Evolutionary conservation across 2,329 filamentous ascomycete species (phyloP), one percentile per base, ranked within the genome.

Genomic region (Fusarium buharicum): DNA sequence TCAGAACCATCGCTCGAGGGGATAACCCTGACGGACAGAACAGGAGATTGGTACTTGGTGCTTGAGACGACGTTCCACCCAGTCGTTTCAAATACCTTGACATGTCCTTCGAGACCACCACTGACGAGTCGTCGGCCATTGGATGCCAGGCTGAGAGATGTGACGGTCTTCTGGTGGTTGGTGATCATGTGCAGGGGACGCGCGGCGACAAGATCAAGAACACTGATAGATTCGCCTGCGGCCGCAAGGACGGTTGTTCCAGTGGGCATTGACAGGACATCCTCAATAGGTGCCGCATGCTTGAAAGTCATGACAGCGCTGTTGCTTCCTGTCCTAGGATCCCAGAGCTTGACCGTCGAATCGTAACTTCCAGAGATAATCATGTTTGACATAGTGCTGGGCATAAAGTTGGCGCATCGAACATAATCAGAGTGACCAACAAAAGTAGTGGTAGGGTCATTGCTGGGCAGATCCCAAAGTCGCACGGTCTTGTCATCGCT

Each of bases 101-200:
- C 89, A 77, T 98, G 95, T 10, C 95, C 96, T 75, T 99, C 95
- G 40, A 99, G 83, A 17, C 90, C 93, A 76, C 93, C 95, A 64
- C 90, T 93, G 50, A 99, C 85, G 53, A 99, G 83, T 46, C 95
- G 87, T 46, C 87, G 87, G 41, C 91, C 91, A 67, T 90, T 86
- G 39, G 92, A 93, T 8, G 93, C 93, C 30, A 96, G 81, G 47
- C 90, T 89, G 50, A 99, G 83, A 8, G 90, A 89, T 0, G 95
- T 98, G 58, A 99, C 93, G 1, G 95, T 97, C 86, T 98, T 99
- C 74, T 99, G 95, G 77, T 99, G 95, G 74, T 96, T 98, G 68
- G 89, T 89, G 62, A 99, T 89, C 72, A 96, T 82, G 68, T 93
- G 90, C 55, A 97, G 81, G 5, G 94, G 93, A 72, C 92, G 92